Base-by-base conservation (phyloP, 1,284 basidiomycete species). In the Moesziomyces sp. region DNA sequence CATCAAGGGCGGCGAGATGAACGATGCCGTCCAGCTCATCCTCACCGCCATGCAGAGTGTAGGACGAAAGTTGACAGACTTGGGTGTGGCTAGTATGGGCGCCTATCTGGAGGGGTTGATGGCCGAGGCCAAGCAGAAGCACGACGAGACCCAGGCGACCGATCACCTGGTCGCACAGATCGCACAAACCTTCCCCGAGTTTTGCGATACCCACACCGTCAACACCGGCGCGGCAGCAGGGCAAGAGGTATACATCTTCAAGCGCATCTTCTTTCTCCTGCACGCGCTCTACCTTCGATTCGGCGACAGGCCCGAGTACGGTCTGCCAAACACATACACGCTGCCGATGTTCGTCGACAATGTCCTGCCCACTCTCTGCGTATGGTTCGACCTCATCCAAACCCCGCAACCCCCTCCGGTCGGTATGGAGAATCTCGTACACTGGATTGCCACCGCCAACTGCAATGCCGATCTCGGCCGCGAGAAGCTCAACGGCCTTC, bases 181-280 rank as follows among this genome's bases (percentile, higher is more conserved):
- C 24, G 56, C 66, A 5, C 23, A 42, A 14, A 52, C 46, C 10
- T 64, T 84, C 6, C 64, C 77, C 3, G 79, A 73, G 19, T 84
- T 84, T 58, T 58, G 63, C 35, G 81, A 83, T 54, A 58, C 62
- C 23, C 64, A 63, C 26, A 46, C n/a, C 16, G 7, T 78, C 13
- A 49, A 59, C 40, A 6, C 26, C 13, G 23, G 23, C 10, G 21
- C 45, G 21, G 38, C 18, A 18, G 14, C 16, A 11, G 38, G 38
- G 14, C 3, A 18, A 19, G 26, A 62, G 9, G 88, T 94, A 11
- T 94, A 92, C 84, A 88, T 92, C 79, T 92, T 93, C 87, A 94
- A 94, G 84, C 94, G 94, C 79, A 93, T 92, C 2, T 86, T 95
- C 30, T 92, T 93, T 84, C 88, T 95, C 44, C 86, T 94, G 45